These are phyloP conservation scores for Ramaria rubella DNA, from an alignment of 768 basidiomycete species.

Conservation along the genomic window DNA sequence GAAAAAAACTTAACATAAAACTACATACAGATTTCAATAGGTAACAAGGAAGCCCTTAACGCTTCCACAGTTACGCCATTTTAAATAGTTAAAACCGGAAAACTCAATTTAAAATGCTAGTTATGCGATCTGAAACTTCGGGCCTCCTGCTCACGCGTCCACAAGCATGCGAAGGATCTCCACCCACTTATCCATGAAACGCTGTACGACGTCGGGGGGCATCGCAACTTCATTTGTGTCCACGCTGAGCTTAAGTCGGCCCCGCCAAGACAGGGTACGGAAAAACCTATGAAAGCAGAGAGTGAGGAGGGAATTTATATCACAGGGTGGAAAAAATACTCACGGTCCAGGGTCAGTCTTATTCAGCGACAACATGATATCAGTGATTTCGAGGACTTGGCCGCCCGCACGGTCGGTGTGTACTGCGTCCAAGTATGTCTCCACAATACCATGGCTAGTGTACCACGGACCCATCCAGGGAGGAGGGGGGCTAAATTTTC, in stretches of 20 bases:
- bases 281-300: constrained; percentile 18
- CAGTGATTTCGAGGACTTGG: constrained; percentile 12
- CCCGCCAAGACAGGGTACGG: constrained; percentile 22
- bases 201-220: constrained; percentile 9
- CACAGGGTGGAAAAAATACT: constrained; percentile 7
- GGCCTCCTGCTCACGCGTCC: too few species aligned
- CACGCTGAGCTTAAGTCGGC: constrained; percentile 18
- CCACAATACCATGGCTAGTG: constrained; percentile 19
- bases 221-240: constrained; percentile 21
- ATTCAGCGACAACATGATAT: constrained; percentile 22
- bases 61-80: too few species aligned
- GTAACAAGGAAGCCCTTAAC: too few species aligned
- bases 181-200: constrained; percentile 11
- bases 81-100: too few species aligned
- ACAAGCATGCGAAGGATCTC: background rate
- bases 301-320: background rate
- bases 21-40: too few species aligned
- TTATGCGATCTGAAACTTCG: too few species aligned
- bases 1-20: too few species aligned
- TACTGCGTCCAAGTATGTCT: constrained; percentile 13
- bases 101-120: too few species aligned
- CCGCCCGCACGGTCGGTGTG: constrained; percentile 3
- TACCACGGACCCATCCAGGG: constrained; percentile 17
- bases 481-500: constrained; percentile 1
- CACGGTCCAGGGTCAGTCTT: constrained; percentile 24